Percentiles rank a stretch among this genome's conserved stretches.
phyloP scores from a whole-genome alignment of 2,329 filamentous ascomycete genomes.

The Monosporascus ibericus region DNA sequence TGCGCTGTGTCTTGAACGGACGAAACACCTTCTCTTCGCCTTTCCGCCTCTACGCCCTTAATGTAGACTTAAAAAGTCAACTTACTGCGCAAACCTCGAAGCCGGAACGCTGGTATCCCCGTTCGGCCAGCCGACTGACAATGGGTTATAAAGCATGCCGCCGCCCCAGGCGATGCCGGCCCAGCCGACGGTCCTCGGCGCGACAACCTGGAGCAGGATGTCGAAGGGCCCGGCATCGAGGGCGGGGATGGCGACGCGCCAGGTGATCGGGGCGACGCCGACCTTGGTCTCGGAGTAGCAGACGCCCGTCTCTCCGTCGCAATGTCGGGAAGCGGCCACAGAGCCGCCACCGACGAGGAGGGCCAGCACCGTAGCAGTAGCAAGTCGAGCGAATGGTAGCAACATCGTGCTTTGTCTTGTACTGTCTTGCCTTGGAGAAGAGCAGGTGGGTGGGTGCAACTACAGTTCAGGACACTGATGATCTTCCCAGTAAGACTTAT shows the following conservation, averaged over 20 bases:
- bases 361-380: neutral
- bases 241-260: constrained; percentile 18
- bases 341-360: neutral
- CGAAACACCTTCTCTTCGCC: too few relatives aligned
- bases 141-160: constrained; percentile 20
- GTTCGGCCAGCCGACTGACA: constrained; percentile 20
- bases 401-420: neutral
- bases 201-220: constrained; percentile 20
- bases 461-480: too few relatives aligned
- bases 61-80: neutral
- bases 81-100: constrained; percentile 21
- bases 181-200: constrained; percentile 19
- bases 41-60: too few relatives aligned
- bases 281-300: constrained; percentile 18
- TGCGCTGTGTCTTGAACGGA: too few relatives aligned
- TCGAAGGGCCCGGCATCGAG: constrained; percentile 20
- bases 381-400: constrained; percentile 4
- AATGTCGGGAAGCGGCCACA: constrained; percentile 12
- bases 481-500: too few relatives aligned
- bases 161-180: constrained; percentile 22
- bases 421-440: neutral
- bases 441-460: too few relatives aligned
- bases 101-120: constrained; percentile 11
- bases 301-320: constrained; percentile 14
- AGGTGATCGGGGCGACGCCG: constrained; percentile 13